Conservation (phyloP, 805 yeast species). For the Saturnispora gosingensis region DNA sequence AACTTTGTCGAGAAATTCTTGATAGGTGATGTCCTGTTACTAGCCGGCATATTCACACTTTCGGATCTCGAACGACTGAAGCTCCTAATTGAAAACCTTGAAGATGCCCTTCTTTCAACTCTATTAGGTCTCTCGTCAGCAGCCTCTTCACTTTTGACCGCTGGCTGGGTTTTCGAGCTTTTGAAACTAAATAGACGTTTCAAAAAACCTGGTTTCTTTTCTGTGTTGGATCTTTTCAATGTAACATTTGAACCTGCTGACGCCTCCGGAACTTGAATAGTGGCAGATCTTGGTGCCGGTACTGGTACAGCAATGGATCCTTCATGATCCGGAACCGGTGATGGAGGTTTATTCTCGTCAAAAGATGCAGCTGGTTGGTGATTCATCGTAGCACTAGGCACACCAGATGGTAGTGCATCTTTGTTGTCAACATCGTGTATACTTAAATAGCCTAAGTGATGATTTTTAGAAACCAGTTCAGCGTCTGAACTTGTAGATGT, state of each 20-base stretch:
- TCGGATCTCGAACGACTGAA: background rate
- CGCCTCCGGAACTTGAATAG: background rate
- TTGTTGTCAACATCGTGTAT: background rate
- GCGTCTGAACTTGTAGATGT: background rate
- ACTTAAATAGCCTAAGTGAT: background rate
- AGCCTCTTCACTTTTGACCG: background rate
- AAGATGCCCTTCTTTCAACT: background rate
- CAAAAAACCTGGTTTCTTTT: conserved; percentile 4
- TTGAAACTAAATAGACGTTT: conserved; percentile 6
- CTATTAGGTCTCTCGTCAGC: background rate
- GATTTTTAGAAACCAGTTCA: background rate
- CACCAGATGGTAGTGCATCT: background rate
- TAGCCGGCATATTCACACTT: background rate
- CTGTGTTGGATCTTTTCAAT: background rate
- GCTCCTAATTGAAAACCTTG: conserved; percentile 1
- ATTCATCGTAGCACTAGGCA: background rate
- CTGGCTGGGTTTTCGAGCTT: background rate
- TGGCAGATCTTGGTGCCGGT: background rate
- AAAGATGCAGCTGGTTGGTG: background rate
- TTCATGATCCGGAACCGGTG: background rate
- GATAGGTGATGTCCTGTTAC: background rate
- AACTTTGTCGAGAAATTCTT: background rate
- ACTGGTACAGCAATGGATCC: background rate
- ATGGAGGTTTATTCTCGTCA: background rate
- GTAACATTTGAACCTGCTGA: background rate